Base-by-base conservation (phyloP, 768 basidiomycete genomes). In the Mycena crocata region DNA sequence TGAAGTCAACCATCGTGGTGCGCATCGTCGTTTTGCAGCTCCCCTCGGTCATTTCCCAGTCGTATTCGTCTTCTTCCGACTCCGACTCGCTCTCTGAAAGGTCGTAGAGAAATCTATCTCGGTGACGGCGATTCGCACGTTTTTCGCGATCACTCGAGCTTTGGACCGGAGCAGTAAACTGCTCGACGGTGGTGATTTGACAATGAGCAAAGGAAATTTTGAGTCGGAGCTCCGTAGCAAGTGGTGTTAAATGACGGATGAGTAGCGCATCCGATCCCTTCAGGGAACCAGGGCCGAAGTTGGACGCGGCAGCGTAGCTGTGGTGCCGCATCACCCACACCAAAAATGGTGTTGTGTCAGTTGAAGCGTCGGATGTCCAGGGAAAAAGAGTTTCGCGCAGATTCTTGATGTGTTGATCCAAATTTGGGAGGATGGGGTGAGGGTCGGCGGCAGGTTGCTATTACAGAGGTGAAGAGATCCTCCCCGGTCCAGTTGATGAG, bases 181-280 rank as follows among this genome's bases (percentile, higher is more conserved):
- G 23, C 10, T 46, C 46, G 9, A 12, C 0, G 35, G 59, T 46
- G 3, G 64, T 69, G 3, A 39, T 1, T 2, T 9, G 3, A n/a
- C 66, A 19, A 32, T 62, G 64, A 1, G 67, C 69, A 19, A 72
- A n/a, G 42, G 66, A 61, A 24, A 71, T 39, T n/a, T 62, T 52
- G 35, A 72, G 71, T 17, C 51, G 52, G 42, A 68, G 64, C 23
- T 64, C 61, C n/a, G 59, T 59, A 7, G 64, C 69, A 30, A 72
- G 57, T 2, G 72, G 67, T 14, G 42, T 31, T 6, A 72, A 51
- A 35, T 68, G 69, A 15, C 66, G 62, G 1, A 72, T 26, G 13
- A 71, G 57, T 21, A 66, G 67, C 35, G 54, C 62, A n/a, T 72
- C 72, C 3, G 46, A 28, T 17, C 67, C 67, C 9, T 31, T 54